Conservation (phyloP, 768 basidiomycete genomes). For the Paxillus ammoniavirescens region DNA sequence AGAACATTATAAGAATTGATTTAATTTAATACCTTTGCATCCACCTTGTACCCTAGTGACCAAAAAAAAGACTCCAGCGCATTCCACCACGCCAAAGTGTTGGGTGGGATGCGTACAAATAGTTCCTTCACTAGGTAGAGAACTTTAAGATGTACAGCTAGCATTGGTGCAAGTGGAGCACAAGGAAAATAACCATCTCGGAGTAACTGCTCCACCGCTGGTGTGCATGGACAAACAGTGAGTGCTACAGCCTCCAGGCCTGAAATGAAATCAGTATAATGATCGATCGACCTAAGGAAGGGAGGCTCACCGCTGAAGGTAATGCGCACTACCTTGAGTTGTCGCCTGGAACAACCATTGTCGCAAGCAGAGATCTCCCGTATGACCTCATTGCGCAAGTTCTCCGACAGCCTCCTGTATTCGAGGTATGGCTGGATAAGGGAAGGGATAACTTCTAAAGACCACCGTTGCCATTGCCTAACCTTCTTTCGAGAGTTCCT, state of each 20-base stretch:
- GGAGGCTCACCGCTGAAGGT: slow-evolving; percentile 1
- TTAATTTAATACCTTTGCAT: slow-evolving; percentile 10
- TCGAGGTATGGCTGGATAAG: slow-evolving; percentile 2
- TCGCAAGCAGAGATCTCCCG: neutral
- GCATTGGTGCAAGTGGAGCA: slow-evolving; percentile 26
- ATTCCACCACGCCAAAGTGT: slow-evolving; percentile 27
- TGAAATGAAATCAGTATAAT: neutral
- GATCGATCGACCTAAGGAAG: neutral
- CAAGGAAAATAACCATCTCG: slow-evolving; percentile 26
- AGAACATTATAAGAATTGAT: neutral
- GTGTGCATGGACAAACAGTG: neutral
- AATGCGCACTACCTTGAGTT: slow-evolving; percentile 1
- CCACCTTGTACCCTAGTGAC: slow-evolving; percentile 18
- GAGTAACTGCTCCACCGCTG: slow-evolving; percentile 24
- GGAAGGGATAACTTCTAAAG: slow-evolving; percentile 4
- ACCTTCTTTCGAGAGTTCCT: neutral
- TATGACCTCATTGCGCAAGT: neutral
- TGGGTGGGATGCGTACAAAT: slow-evolving; percentile 26
- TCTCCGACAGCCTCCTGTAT: neutral
- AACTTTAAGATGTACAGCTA: slow-evolving; percentile 32
- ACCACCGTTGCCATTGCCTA: slow-evolving; percentile 7
- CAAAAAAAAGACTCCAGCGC: slow-evolving; percentile 25
- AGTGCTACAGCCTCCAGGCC: neutral
- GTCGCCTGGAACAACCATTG: neutral
- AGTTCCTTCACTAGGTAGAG: slow-evolving; percentile 27